Evolutionary conservation across 2,329 filamentous ascomycete species (phyloP), one percentile per base, ranked within the genome.

Genomic region (Pseudogymnoascus sp.): DNA sequence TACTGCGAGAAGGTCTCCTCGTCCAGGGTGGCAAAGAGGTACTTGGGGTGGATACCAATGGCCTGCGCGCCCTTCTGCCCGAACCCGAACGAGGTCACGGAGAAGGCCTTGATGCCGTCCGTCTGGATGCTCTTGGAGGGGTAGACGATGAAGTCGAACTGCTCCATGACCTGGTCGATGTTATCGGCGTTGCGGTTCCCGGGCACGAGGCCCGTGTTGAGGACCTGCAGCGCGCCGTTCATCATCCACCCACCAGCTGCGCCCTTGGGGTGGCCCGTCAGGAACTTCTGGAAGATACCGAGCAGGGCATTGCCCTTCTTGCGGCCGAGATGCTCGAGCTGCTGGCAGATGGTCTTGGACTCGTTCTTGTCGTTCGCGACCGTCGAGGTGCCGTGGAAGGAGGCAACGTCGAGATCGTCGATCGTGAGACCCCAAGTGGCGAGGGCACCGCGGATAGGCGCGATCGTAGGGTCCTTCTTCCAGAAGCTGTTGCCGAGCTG

Each of bases 341-440:
- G 96, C 76, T 97, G 87, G 82, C 93, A 97, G 71, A 99, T 89
- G 73, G 97, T 95, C 62, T 93, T 93, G 17, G 95, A 97, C 77
- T 99, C 95, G 78, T 99, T 99, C 88, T 97, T 97, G 82, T 99
- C 95, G 77, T 99, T 99, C 70, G 95, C 95, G 74, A 96, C 92
- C 68, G 95, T 99, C 0, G 95, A 97, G 42, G 95, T 99, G 72
- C 95, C 95, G 81, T 99, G 95, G 90, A 97, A 97, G 13, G 95
- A 97, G 15, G 95, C 93, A 67, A 99, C 92, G 70, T 83, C 89
- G 37, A 99, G 86, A 72, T 99, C 95, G 73, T 99, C 95, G 68
- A 99, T 91, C 11, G 95, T 97, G 63, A 99, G 88, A 74, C 93
- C 95, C 95, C 95, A 99, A 10, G 93, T 97, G 60, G 95, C 96